phyloP scores from a whole-genome alignment of 1,139 yeast species.

The Taiozyma sp. region DNA sequence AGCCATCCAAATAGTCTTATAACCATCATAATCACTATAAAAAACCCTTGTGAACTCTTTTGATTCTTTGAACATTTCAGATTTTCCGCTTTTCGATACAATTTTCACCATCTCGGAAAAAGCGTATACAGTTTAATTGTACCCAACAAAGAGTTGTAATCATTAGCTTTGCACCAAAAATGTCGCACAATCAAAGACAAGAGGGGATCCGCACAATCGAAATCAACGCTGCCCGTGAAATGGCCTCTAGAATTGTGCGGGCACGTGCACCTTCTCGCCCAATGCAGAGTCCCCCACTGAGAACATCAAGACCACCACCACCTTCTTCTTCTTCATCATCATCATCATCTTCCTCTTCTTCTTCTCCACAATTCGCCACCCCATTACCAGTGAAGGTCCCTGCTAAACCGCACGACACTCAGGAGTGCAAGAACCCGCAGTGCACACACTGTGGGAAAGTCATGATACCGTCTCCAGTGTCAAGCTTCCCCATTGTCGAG shows the following conservation, averaged over 20 bases:
- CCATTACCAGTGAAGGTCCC: slow-evolving; percentile 11
- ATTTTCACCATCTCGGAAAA: no score
- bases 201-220: slow-evolving; percentile 49
- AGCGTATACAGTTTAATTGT: no score
- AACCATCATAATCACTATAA: no score
- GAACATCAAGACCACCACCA: background rate
- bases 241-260: slow-evolving; percentile 38
- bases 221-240: slow-evolving; percentile 57
- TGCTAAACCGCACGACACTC: slow-evolving; percentile 20
- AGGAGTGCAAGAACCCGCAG: slow-evolving; percentile 33
- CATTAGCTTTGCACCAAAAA: background rate
- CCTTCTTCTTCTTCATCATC: no score
- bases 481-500: slow-evolving; percentile 56
- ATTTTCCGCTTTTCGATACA: no score
- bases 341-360: no score
- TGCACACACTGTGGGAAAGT: slow-evolving; percentile 65
- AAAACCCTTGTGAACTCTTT: no score
- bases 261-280: slow-evolving; percentile 18
- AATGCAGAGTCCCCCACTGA: background rate
- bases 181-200: background rate
- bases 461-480: slow-evolving; percentile 67
- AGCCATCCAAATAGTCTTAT: no score
- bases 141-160: no score
- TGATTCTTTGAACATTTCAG: no score
- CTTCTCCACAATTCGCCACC: background rate